These are phyloP conservation scores for Arctium minus DNA, from an alignment of 129 eudicot species.

Conservation along the genomic window DNA sequence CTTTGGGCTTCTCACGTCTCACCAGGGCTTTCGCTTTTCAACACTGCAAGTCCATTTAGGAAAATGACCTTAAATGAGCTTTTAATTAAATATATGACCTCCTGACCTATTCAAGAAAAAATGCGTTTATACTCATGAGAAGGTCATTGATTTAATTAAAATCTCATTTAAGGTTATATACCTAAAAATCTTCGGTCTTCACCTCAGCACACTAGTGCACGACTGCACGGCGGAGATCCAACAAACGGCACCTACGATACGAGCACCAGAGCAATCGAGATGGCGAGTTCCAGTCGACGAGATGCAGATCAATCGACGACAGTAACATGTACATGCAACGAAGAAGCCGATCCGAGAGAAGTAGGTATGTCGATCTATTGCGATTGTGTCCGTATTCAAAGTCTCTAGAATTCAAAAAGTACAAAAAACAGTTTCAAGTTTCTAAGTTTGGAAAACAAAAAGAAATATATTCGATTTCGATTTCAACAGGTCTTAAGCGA, in stretches of 20 bases:
- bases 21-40: background rate
- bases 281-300: background rate
- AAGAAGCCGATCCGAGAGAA: background rate
- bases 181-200: background rate
- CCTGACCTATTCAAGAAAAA: too few species aligned
- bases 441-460: too few species aligned
- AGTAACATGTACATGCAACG: too few species aligned
- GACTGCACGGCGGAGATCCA: background rate
- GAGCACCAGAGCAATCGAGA: background rate
- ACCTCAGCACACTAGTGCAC: background rate
- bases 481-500: background rate
- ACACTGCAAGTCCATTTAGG: too few species aligned
- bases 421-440: background rate
- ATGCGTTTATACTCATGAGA: too few species aligned
- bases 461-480: background rate
- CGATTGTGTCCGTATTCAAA: too few species aligned
- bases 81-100: too few species aligned
- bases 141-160: too few species aligned
- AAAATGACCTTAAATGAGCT: too few species aligned
- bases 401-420: too few species aligned
- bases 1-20: background rate
- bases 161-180: too few species aligned
- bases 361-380: background rate
- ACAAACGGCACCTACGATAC: background rate
- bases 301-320: background rate